phyloP scores from a whole-genome alignment of 116 monocot genomes.

The Posidonia oceanica region DNA sequence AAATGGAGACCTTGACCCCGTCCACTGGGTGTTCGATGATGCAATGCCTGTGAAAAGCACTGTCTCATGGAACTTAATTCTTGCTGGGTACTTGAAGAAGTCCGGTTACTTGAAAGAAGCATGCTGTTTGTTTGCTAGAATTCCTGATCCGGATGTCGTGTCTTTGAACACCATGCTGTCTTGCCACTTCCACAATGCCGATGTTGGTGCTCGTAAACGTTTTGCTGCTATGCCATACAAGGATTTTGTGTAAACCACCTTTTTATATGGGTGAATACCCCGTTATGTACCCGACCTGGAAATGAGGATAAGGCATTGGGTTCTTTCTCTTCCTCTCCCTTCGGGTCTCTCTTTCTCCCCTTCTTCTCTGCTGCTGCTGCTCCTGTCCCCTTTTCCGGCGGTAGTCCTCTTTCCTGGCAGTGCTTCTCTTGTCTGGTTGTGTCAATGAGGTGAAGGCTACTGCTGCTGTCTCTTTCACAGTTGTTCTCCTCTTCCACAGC shows the following conservation, averaged over 20 bases:
- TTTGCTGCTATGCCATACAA: constrained; percentile 33
- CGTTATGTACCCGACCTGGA: too few relatives aligned
- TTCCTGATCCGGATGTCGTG: constrained; percentile 24
- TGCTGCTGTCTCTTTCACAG: too few relatives aligned
- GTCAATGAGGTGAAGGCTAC: too few relatives aligned
- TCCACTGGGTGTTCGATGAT: constrained; percentile 16
- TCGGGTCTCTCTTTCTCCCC: too few relatives aligned
- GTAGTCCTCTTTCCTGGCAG: too few relatives aligned
- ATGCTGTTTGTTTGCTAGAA: constrained; percentile 11
- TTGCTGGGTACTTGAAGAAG: constrained; percentile 27
- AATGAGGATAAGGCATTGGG: too few relatives aligned
- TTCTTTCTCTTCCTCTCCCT: too few relatives aligned
- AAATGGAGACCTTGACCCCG: constrained; percentile 13
- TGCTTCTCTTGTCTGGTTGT: too few relatives aligned
- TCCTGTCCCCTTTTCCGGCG: too few relatives aligned
- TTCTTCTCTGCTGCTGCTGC: too few relatives aligned
- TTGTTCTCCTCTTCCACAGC: too few relatives aligned
- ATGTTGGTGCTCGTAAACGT: constrained; percentile 30
- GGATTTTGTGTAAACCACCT: constrained; percentile 12
- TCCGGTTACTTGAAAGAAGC: constrained; percentile 26
- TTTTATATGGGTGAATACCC: too few relatives aligned
- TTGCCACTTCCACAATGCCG: constrained; percentile 42
- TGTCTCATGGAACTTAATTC: constrained; percentile 40
- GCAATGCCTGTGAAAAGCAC: constrained; percentile 19
- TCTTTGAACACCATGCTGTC: constrained; percentile 52